A percentile compares a stretch with the other conserved stretches of the same genome.
Evolutionary conservation across 208 protist species (phyloP).

Genomic region (Wallacemonas collosoma): DNA sequence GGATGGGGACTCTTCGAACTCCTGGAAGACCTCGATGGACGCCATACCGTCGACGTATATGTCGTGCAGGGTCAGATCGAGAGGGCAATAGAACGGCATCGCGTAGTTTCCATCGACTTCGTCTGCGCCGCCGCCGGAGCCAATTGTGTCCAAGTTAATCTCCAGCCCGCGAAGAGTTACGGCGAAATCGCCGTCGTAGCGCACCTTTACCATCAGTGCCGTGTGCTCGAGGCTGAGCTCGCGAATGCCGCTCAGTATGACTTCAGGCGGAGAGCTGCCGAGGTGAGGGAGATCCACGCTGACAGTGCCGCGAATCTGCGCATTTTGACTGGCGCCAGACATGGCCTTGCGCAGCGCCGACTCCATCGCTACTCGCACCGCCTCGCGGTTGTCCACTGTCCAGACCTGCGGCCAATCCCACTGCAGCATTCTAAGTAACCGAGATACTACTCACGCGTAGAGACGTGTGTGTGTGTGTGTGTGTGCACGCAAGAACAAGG

Average conservation of each 20-base stretch:
- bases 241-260: conserved; percentile 74
- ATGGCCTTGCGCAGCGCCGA: conserved; percentile 71
- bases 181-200: conserved; percentile 80
- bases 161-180: conserved; percentile 77
- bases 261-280: conserved; percentile 69
- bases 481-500: no score
- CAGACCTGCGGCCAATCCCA: conserved; percentile 85
- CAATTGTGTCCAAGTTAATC: conserved; percentile 87
- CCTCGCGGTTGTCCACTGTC: conserved; percentile 62
- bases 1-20: conserved; percentile 36
- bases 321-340: conserved; percentile 47
- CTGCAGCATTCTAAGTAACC: conserved; percentile 59
- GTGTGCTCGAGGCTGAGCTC: conserved; percentile 77
- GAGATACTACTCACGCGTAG: no score
- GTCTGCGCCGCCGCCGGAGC: conserved; percentile 40
- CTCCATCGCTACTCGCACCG: conserved; percentile 73
- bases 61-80: conserved; percentile 85
- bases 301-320: conserved; percentile 77
- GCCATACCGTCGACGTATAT: conserved; percentile 78
- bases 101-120: conserved; percentile 69
- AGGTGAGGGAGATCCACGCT: conserved; percentile 75
- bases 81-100: conserved; percentile 85
- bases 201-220: conserved; percentile 80
- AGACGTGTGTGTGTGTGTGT: no score
- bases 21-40: conserved; percentile 82